Evolutionary conservation across 345 rosid genomes (phyloP), one percentile per base, ranked within the genome.

Genomic region (Hypericum androsaemum): DNA sequence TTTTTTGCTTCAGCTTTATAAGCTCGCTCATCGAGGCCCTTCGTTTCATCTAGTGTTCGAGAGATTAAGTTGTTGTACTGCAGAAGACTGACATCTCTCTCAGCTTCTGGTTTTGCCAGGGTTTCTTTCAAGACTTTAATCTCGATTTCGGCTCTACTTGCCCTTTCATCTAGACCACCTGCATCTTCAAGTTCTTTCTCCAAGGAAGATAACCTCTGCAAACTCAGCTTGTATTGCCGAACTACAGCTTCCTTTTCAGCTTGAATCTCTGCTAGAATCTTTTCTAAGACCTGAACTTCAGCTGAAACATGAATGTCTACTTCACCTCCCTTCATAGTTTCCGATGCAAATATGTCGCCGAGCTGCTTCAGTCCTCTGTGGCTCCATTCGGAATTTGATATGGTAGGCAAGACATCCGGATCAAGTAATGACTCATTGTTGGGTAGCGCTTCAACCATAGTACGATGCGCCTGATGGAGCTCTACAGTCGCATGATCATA

Each of bases 381-480:
- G n/a, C n/a, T n/a, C n/a, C n/a, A n/a, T n/a, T n/a, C n/a, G n/a
- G n/a, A n/a, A n/a, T n/a, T n/a, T 46, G 61, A 63, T 64, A 64
- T 68, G 54, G 54, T 77, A 43, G 58, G 80, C 53, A 68, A 40
- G 61, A 76, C 82, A 62, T 68, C 73, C 13, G 65, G 48, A 32
- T 71, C 82, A 50, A 76, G 56, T 12, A 71, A 41, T 1, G 17
- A 35, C 5, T 38, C n/a, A 44, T 8, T 6, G n/a, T 44, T n/a
- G 6, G 15, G 15, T 44, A 12, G 7, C 0, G 7, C 47, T 44
- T n/a, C 12, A n/a, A 44, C n/a, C 10, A 16, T 44, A 12, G 15
- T 44, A 44, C 15, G 5, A 44, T 44, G 47, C n/a, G 15, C 7
- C 28, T 13, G 50, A 12, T 46, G 15, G 28, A 46, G 32, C 47